Conservation (phyloP, 2,329 filamentous ascomycete species). For the Lasiodiplodia citricola region DNA sequence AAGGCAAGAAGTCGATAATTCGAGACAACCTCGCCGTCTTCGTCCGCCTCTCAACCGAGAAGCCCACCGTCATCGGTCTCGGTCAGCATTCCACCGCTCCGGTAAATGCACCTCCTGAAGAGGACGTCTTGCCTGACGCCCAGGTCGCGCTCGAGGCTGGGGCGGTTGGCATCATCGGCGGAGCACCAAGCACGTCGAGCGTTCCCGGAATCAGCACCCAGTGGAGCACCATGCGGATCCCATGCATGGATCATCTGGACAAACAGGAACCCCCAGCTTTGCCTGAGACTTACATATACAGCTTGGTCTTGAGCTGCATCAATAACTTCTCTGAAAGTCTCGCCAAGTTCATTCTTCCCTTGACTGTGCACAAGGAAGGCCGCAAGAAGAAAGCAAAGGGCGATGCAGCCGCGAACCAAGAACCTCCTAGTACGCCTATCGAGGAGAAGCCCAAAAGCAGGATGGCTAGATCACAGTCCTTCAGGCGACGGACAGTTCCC, state of each 20-base stretch:
- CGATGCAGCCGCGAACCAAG: conserved; percentile 34
- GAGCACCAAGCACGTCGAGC: conserved; percentile 64
- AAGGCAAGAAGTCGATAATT: conserved; percentile 76
- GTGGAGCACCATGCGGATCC: conserved; percentile 86
- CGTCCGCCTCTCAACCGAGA: conserved; percentile 91
- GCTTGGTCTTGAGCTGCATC: conserved; percentile 84
- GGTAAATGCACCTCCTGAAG: conserved; percentile 59
- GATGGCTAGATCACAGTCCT: conserved; percentile 69
- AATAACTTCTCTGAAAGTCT: conserved; percentile 89
- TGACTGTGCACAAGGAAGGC: conserved; percentile 81
- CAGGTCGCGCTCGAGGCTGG: conserved; percentile 89
- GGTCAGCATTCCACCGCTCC: conserved; percentile 88
- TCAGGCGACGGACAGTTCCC: conserved; percentile 77
- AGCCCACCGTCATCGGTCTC: conserved; percentile 84
- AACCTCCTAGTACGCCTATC: conserved; percentile 30
- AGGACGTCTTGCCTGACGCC: conserved; percentile 68
- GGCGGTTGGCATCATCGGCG: conserved; percentile 83
- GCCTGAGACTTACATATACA: conserved; percentile 94
- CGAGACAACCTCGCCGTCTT: conserved; percentile 85
- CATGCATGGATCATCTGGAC: conserved; percentile 92
- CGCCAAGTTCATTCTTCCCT: conserved; percentile 88
- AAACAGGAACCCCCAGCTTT: conserved; percentile 82
- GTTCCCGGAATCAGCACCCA: conserved; percentile 81
- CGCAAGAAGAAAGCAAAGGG: conserved; percentile 48
- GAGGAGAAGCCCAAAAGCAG: conserved; percentile 35